Percentiles rank a stretch among this genome's conserved stretches.
Evolutionary conservation across 1,284 basidiomycete species (phyloP).

Genomic region (Rhodofomes roseus): DNA sequence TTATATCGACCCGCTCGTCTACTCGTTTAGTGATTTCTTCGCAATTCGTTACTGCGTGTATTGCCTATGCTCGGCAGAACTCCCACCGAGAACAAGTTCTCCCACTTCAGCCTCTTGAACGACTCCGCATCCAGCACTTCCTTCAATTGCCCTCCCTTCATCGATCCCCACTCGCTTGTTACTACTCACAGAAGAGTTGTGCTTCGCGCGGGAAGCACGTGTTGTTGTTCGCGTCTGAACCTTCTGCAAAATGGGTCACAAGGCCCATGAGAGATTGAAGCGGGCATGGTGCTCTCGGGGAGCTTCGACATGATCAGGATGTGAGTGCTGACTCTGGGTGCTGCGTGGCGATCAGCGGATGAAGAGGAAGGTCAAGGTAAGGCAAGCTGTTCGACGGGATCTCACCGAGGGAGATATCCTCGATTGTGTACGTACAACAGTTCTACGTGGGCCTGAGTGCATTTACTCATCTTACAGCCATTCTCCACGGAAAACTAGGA

Average conservation of each 20-base stretch:
- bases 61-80: too few species aligned
- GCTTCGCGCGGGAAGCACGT: neutral
- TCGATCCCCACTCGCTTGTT: too few species aligned
- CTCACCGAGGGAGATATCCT: neutral
- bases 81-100: too few species aligned
- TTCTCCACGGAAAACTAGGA: too few species aligned
- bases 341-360: neutral
- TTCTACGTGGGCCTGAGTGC: neutral
- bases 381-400: neutral
- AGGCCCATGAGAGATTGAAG: conserved; percentile 1
- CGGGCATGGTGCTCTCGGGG: neutral
- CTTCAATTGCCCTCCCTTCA: too few species aligned
- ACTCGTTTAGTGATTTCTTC: too few species aligned
- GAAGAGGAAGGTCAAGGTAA: neutral
- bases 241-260: neutral
- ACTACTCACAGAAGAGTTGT: neutral
- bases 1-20: too few species aligned
- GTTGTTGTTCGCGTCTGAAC: neutral
- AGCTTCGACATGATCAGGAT: conserved; percentile 1
- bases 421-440: neutral
- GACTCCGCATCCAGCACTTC: too few species aligned
- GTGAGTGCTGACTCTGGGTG: neutral
- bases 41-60: too few species aligned
- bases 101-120: too few species aligned
- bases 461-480: too few species aligned